These are phyloP conservation scores for Blastobotrys americana DNA, from an alignment of 805 yeast genomes.

Conservation along the genomic window DNA sequence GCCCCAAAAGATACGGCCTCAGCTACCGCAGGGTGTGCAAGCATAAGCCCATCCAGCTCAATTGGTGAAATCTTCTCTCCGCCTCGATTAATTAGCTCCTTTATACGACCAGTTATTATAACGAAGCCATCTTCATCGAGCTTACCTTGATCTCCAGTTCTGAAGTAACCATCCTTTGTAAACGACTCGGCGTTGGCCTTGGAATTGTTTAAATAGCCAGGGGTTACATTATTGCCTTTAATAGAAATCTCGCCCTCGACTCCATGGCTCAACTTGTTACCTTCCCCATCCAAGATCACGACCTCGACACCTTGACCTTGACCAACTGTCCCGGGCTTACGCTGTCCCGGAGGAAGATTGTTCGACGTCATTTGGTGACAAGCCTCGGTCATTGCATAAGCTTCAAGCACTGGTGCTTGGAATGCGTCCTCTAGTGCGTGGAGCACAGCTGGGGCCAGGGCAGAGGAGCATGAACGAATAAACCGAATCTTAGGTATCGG, in stretches of 20 bases:
- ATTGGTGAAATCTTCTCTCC: slow-evolving; percentile 74
- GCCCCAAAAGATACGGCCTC: slow-evolving; percentile 71
- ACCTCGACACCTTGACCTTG: slow-evolving; percentile 64
- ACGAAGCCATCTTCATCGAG: slow-evolving; percentile 53
- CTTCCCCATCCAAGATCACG: slow-evolving; percentile 46
- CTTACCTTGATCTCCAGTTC: slow-evolving; percentile 74
- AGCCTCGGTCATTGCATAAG: slow-evolving; percentile 77
- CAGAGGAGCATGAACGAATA: slow-evolving; percentile 65
- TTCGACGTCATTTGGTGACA: slow-evolving; percentile 77
- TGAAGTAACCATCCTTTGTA: slow-evolving; percentile 54
- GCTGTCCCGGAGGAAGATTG: slow-evolving; percentile 53
- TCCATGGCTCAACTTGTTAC: slow-evolving; percentile 43
- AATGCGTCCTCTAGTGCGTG: slow-evolving; percentile 48
- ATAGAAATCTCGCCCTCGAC: slow-evolving; percentile 62
- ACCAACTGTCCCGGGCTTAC: slow-evolving; percentile 69
- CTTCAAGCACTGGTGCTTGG: slow-evolving; percentile 64
- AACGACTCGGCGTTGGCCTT: slow-evolving; percentile 65
- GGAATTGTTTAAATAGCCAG: slow-evolving; percentile 63
- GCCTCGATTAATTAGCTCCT: slow-evolving; percentile 68
- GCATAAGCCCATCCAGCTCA: slow-evolving; percentile 56
- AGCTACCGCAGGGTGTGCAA: slow-evolving; percentile 53
- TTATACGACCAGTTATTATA: slow-evolving; percentile 60
- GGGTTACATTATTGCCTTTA: slow-evolving; percentile 60
- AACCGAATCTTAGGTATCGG: slow-evolving; percentile 52
- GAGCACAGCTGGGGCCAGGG: slow-evolving; percentile 61